Conservation (phyloP, 768 basidiomycete species). For the Tephrocybe sp. region DNA sequence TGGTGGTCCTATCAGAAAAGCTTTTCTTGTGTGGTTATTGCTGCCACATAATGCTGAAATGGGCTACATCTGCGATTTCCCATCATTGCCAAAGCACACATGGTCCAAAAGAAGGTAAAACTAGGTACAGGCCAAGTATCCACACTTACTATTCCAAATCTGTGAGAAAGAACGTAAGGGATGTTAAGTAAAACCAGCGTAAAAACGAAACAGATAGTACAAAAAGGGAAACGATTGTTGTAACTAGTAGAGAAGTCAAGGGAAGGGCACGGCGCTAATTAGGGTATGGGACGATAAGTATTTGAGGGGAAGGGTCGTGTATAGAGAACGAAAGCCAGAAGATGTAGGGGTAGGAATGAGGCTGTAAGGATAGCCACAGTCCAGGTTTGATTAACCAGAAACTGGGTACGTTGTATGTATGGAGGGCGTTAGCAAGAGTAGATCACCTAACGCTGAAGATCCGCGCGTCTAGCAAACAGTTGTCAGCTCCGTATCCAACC, state of each 20-base stretch:
- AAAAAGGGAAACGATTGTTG: background rate
- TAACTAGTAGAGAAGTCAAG: background rate
- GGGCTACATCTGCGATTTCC: background rate
- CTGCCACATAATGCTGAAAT: no score
- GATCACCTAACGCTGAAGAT: constrained; percentile 37
- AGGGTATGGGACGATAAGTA: constrained; percentile 10
- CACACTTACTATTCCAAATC: background rate
- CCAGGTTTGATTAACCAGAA: background rate
- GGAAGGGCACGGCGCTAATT: background rate
- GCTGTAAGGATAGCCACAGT: background rate
- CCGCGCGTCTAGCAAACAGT: constrained; percentile 39
- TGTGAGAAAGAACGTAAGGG: background rate
- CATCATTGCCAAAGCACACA: background rate
- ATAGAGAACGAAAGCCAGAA: no score
- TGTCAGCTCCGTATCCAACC: constrained; percentile 4
- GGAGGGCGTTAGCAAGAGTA: background rate
- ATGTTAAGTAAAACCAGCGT: background rate
- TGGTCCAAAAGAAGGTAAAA: background rate
- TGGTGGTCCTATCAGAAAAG: no score
- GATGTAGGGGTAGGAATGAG: background rate
- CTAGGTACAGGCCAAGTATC: background rate
- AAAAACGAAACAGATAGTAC: background rate
- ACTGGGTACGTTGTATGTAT: background rate
- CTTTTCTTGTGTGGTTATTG: no score
- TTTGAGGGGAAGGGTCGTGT: background rate